phyloP scores from a whole-genome alignment of 345 rosid species.

The Eucalyptus microcorys region DNA sequence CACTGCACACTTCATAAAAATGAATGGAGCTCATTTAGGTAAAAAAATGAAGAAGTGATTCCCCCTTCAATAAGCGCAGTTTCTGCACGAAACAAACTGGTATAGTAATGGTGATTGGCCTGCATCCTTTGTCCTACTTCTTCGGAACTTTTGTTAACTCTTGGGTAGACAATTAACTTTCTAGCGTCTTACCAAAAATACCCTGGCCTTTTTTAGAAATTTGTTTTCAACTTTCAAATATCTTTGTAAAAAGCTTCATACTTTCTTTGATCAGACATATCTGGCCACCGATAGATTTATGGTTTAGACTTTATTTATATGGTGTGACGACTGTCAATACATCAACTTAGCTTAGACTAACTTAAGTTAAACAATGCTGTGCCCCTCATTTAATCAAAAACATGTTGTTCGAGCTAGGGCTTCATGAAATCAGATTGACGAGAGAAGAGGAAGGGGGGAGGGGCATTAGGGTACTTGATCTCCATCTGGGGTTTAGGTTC shows the following conservation, averaged over 20 bases:
- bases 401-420: neutral
- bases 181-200: too few species aligned
- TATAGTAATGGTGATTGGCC: neutral
- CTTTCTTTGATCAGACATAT: too few species aligned
- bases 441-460: neutral
- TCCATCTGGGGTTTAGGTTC: neutral
- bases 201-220: too few species aligned
- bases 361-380: too few species aligned
- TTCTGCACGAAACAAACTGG: conserved; percentile 26
- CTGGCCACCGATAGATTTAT: neutral
- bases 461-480: neutral
- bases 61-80: conserved; percentile 45
- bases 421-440: neutral
- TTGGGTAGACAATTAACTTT: neutral
- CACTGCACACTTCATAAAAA: conserved; percentile 22
- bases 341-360: neutral
- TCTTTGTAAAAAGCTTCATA: too few species aligned
- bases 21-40: neutral
- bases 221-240: too few species aligned
- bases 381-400: neutral
- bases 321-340: neutral
- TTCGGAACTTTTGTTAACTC: neutral
- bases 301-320: neutral
- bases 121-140: neutral
- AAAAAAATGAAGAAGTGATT: conserved; percentile 43